phyloP scores from a whole-genome alignment of 768 basidiomycete species.

The Naganishia antarctica region DNA sequence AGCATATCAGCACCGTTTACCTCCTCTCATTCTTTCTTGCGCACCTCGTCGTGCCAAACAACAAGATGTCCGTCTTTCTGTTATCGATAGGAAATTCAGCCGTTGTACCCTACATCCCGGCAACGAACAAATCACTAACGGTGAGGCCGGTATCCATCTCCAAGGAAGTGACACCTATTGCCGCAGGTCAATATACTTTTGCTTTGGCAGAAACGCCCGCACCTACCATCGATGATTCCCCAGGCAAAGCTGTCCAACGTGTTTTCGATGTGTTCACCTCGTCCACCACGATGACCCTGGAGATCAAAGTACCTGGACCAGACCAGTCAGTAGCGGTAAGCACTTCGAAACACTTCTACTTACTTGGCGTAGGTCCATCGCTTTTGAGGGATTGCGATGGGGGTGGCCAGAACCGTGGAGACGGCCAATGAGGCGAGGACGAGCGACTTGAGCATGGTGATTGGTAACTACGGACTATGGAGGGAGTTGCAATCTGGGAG shows the following conservation, averaged over 20 bases:
- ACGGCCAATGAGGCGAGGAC: constrained; percentile 13
- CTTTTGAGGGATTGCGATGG: constrained; percentile 3
- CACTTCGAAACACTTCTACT: neutral
- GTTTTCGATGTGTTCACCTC: constrained; percentile 70
- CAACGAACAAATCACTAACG: constrained; percentile 42
- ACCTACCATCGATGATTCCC: constrained; percentile 64
- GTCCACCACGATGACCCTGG: constrained; percentile 58
- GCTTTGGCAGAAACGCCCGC: too few species aligned
- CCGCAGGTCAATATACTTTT: neutral
- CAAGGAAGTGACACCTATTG: constrained; percentile 58
- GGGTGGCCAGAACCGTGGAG: constrained; percentile 3
- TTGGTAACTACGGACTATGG: too few species aligned
- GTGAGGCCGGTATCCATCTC: constrained; percentile 76
- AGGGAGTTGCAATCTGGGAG: too few species aligned
- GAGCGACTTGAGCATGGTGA: constrained; percentile 7
- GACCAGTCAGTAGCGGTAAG: neutral
- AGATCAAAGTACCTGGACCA: constrained; percentile 33
- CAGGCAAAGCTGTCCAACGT: constrained; percentile 71
- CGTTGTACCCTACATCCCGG: too few species aligned
- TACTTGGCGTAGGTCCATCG: constrained; percentile 18
- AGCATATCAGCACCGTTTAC: constrained; percentile 28
- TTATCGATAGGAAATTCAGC: too few species aligned
- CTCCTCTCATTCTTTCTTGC: neutral
- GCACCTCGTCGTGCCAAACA: constrained; percentile 70
- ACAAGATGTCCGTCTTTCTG: constrained; percentile 67